phyloP scores from a whole-genome alignment of 2,329 filamentous ascomycete species.

The Ophiostoma quercus region DNA sequence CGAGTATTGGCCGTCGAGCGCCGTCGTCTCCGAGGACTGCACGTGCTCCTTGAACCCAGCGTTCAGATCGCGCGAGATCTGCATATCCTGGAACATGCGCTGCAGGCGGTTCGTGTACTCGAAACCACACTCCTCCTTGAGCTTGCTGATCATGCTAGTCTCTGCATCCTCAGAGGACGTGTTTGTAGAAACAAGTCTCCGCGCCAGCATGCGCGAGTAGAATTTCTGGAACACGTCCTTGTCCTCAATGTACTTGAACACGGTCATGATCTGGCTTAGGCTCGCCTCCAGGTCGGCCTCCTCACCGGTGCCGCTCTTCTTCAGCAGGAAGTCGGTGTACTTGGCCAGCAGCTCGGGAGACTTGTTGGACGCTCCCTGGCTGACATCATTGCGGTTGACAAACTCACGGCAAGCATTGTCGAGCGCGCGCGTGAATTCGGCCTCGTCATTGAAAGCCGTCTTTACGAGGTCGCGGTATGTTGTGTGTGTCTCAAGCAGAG shows the following conservation, averaged over 20 bases:
- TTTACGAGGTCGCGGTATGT: constrained; percentile 90
- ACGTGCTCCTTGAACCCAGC: constrained; percentile 75
- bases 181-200: constrained; percentile 88
- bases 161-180: constrained; percentile 88
- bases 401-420: constrained; percentile 98
- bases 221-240: constrained; percentile 99
- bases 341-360: constrained; percentile 93
- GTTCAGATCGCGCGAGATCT: constrained; percentile 97
- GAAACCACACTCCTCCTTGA: constrained; percentile 97
- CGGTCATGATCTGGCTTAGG: constrained; percentile 91
- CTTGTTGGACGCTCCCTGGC: constrained; percentile 86
- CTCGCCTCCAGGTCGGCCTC: constrained; percentile 89
- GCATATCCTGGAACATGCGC: constrained; percentile 99
- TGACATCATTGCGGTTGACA: constrained; percentile 95
- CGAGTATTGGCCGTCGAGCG: constrained; percentile 82
- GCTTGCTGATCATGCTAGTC: constrained; percentile 98
- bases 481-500: constrained; percentile 86
- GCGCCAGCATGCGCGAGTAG: constrained; percentile 93
- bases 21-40: constrained; percentile 60
- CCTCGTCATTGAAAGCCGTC: constrained; percentile 87
- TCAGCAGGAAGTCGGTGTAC: constrained; percentile 86
- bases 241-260: constrained; percentile 99
- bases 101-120: constrained; percentile 99
- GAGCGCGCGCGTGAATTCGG: constrained; percentile 90
- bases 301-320: constrained; percentile 89